phyloP scores from a whole-genome alignment of 1,139 yeast species.

The Taiozyma sp. region DNA sequence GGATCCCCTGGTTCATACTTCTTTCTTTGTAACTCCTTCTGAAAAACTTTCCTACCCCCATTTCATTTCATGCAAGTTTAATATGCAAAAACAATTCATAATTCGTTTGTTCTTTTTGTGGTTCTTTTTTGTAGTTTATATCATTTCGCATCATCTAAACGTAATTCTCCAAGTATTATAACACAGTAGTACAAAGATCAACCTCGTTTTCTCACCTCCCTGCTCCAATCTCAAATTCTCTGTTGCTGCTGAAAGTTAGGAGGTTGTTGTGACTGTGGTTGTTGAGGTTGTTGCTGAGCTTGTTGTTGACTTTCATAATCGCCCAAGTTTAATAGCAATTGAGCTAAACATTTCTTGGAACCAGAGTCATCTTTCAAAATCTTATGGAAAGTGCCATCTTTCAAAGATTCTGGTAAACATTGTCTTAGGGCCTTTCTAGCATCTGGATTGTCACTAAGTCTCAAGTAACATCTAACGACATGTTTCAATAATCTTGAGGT shows the following conservation, averaged over 20 bases:
- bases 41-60: not conserved
- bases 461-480: conserved; percentile 87
- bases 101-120: not conserved
- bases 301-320: conserved; percentile 22
- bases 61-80: not conserved
- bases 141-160: not conserved
- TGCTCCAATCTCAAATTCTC: not conserved
- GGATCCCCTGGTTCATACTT: not conserved
- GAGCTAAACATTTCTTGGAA: conserved; percentile 83
- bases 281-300: conserved; percentile 8
- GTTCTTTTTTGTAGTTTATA: not conserved
- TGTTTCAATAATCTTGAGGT: conserved; percentile 87
- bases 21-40: not conserved
- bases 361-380: conserved; percentile 83
- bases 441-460: conserved; percentile 84
- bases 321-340: conserved; percentile 63
- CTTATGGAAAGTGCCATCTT: conserved; percentile 83
- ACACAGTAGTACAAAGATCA: not conserved
- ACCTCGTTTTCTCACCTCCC: not conserved
- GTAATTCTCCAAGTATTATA: not conserved
- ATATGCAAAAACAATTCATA: not conserved
- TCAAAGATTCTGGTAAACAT: conserved; percentile 79
- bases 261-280: conserved; percentile 7
- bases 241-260: not conserved
- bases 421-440: conserved; percentile 85